Conservation (phyloP, 148 eudicot species). For the Rhododendron mucronatum region DNA sequence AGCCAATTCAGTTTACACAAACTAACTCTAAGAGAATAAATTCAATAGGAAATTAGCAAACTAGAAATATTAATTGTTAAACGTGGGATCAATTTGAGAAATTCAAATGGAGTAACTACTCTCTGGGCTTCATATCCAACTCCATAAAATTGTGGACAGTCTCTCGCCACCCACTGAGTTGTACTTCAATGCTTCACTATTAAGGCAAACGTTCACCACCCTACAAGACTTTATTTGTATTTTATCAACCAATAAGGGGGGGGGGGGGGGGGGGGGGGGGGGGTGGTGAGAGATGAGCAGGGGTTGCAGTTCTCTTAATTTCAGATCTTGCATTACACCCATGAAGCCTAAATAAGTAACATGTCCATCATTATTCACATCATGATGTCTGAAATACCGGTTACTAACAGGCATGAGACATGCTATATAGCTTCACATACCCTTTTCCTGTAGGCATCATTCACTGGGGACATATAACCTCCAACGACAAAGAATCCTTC, state of each 20-base stretch:
- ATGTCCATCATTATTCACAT: background rate
- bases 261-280: no score
- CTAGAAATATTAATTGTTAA: background rate
- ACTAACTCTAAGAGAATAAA: background rate
- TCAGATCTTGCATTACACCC: background rate
- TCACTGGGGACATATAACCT: conserved; percentile 96
- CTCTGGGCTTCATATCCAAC: background rate
- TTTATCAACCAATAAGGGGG: background rate
- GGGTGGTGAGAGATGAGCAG: no score
- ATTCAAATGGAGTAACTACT: no score
- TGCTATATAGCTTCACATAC: conserved; percentile 25
- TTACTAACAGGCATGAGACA: background rate
- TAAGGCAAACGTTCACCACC: background rate
- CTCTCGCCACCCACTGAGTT: background rate
- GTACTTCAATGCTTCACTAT: background rate
- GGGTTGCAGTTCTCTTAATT: background rate
- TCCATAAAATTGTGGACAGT: background rate
- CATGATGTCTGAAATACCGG: background rate
- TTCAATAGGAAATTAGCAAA: background rate
- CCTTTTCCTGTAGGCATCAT: conserved; percentile 86
- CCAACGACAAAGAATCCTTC: conserved; percentile 80
- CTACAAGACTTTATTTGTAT: background rate
- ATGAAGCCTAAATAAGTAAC: background rate
- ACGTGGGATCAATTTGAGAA: background rate
- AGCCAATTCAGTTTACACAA: background rate